Base-by-base conservation (phyloP, 495 filamentous ascomycete species). In the Aspergillus bridgeri region DNA sequence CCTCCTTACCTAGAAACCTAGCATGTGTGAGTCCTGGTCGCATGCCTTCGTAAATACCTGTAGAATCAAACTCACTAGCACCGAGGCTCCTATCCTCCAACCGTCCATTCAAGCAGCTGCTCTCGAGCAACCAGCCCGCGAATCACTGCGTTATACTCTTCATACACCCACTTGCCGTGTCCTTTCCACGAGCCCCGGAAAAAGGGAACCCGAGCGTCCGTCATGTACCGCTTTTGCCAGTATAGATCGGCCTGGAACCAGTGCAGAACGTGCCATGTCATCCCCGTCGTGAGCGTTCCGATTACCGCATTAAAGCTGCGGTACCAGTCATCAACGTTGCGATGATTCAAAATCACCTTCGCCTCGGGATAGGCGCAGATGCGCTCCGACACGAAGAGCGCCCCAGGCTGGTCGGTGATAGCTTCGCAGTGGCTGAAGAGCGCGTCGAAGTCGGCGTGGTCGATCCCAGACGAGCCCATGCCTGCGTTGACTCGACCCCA, bases 31-130 rank as follows among this genome's bases (percentile, higher is more conserved):
- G 24, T 29, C 48, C 8, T 17, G 15, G 8, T 23, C 27, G 21
- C 48, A 53, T 48, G 47, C 17, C 23, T 11, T 49, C 38, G 19
- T 27, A 11, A 43, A 43, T 6, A 20, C 6, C n/a, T n/a, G n/a
- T 1, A 19, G 13, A 48, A 17, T 19, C 9, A 38, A 15, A 38
- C 29, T 42, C 79, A 81, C 42, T 74, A 62, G 66, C 83, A 85
- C 7, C 85, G 69, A 5, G 81, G 82, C 45, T 66, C 78, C 83
- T 82, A 85, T 6, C 83, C 83, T 23, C 75, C 68, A 52, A 83
- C 75, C 38, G 65, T 68, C 69, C 79, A 85, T 62, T 84, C 81
- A 38, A 85, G 74, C 49, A 84, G 60, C 44, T 69, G 71, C 33
- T 71, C 75, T 59, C 64, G 59, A 6, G 70, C 65, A 3, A 79